Conservation (phyloP, 352 stramenopile species). For the Globisporangium nodosum region DNA sequence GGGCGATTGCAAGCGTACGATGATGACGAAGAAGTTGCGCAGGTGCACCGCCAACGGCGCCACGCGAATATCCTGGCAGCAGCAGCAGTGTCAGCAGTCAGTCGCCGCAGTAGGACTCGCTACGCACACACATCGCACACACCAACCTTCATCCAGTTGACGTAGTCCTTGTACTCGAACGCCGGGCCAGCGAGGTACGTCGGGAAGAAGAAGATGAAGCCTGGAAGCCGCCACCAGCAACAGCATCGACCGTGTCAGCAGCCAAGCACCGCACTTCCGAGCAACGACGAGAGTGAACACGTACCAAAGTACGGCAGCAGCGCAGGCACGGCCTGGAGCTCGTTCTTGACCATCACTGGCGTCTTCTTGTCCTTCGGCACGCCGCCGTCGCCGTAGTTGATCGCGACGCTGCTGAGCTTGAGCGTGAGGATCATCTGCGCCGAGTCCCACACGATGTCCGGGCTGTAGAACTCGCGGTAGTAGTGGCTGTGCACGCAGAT, state of each 20-base stretch:
- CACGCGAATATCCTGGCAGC: constrained; percentile 39
- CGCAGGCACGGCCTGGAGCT: constrained; percentile 49
- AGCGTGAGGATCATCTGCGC: constrained; percentile 86
- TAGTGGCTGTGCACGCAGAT: constrained; percentile 45
- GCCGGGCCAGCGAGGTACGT: constrained; percentile 76
- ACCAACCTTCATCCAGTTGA: constrained; percentile 68
- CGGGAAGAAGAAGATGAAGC: constrained; percentile 87
- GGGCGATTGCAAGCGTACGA: constrained; percentile 25
- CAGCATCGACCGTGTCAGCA: not conserved
- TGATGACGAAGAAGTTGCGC: constrained; percentile 68
- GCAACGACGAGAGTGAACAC: not conserved
- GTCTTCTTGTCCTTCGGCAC: constrained; percentile 76
- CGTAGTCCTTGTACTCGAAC: constrained; percentile 85
- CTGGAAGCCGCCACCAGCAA: constrained; percentile 15
- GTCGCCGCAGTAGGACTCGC: no score
- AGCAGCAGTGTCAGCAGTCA: not conserved
- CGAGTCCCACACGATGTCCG: constrained; percentile 77
- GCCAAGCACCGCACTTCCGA: not conserved
- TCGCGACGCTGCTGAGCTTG: constrained; percentile 72
- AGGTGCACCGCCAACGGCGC: constrained; percentile 60
- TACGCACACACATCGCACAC: no score
- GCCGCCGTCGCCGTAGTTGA: constrained; percentile 78
- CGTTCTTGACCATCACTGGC: constrained; percentile 64
- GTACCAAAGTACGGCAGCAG: constrained; percentile 73
- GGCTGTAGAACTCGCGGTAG: constrained; percentile 78